A percentile compares a stretch with the other conserved stretches of the same genome.
phyloP scores from a whole-genome alignment of 1,284 basidiomycete genomes.

The Sporisorium scitamineum region DNA sequence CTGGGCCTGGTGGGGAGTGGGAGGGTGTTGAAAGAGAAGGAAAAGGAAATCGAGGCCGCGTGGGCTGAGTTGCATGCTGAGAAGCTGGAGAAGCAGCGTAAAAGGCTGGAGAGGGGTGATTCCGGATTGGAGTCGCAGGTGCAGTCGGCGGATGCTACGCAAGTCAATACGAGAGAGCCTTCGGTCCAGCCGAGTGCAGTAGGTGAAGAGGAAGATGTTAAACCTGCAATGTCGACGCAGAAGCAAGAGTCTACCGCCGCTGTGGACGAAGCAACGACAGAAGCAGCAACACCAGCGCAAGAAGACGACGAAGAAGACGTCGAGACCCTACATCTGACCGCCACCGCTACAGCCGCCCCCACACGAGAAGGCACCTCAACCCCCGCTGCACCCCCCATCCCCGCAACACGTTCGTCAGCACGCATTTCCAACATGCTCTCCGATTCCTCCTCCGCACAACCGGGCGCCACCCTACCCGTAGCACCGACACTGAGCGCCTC shows the following conservation, averaged over 20 bases:
- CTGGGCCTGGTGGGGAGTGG: slow-evolving; percentile 81
- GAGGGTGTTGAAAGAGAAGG: slow-evolving; percentile 46
- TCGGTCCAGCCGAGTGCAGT: slow-evolving; percentile 27
- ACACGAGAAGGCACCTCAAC: slow-evolving; percentile 47
- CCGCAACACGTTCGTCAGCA: slow-evolving; percentile 38
- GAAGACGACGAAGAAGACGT: slow-evolving; percentile 52
- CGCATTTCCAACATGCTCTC: slow-evolving; percentile 29
- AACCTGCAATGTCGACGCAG: neutral
- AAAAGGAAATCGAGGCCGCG: slow-evolving; percentile 52
- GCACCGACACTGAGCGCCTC: slow-evolving; percentile 23
- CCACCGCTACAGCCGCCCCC: slow-evolving; percentile 39
- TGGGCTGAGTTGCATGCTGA: slow-evolving; percentile 70
- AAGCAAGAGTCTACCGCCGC: neutral
- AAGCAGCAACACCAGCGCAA: slow-evolving; percentile 1
- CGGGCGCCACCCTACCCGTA: neutral
- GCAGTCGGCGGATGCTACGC: slow-evolving; percentile 25
- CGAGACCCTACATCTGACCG: slow-evolving; percentile 50
- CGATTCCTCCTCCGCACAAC: neutral
- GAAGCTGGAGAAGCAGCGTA: slow-evolving; percentile 51
- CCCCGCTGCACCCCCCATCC: slow-evolving; percentile 24
- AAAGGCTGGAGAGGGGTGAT: slow-evolving; percentile 25
- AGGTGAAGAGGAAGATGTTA: slow-evolving; percentile 11
- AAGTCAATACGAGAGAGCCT: slow-evolving; percentile 17
- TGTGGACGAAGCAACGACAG: neutral
- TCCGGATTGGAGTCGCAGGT: slow-evolving; percentile 10